Percentiles rank a stretch among this genome's conserved stretches.
Evolutionary conservation across 1,284 basidiomycete genomes (phyloP).

Genomic region (Ceratobasidium sp.): DNA sequence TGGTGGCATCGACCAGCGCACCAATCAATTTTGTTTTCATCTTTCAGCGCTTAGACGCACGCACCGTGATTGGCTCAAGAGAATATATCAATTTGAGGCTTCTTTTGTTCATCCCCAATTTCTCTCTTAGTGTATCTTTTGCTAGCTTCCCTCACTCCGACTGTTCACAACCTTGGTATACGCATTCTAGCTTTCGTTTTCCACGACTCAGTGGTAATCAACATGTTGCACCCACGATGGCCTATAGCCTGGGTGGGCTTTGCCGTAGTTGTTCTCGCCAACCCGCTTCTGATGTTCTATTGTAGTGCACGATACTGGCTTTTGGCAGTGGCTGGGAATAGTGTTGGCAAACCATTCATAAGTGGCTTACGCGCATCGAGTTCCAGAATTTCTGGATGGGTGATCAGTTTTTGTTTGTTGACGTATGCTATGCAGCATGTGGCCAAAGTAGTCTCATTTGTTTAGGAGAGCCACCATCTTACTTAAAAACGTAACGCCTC

Average conservation of each 20-base stretch:
- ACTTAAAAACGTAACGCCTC: too few relatives aligned
- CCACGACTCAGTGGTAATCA: conserved; percentile 63
- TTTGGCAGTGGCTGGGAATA: too few relatives aligned
- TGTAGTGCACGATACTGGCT: conserved; percentile 83
- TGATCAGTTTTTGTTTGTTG: conserved; percentile 84
- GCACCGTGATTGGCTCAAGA: conserved; percentile 79
- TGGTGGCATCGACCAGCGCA: conserved; percentile 77
- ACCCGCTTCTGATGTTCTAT: conserved; percentile 78
- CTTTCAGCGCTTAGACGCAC: conserved; percentile 80
- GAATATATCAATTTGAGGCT: conserved; percentile 80
- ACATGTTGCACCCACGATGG: conserved; percentile 71
- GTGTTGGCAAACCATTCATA: conserved; percentile 67
- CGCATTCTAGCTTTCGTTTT: conserved; percentile 87
- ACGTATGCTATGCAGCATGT: conserved; percentile 75
- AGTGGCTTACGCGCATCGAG: conserved; percentile 84
- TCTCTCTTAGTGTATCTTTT: not conserved
- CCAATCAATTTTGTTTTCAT: conserved; percentile 93
- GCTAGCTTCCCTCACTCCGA: conserved; percentile 80
- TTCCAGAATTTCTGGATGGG: conserved; percentile 87
- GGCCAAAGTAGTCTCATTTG: too few relatives aligned
- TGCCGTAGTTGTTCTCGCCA: conserved; percentile 68
- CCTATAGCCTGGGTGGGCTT: conserved; percentile 86
- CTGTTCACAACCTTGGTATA: conserved; percentile 78
- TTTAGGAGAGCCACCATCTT: too few relatives aligned
- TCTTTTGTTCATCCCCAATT: not conserved